Conservation (phyloP, 164 flowering plant species). For the Sedum album region DNA sequence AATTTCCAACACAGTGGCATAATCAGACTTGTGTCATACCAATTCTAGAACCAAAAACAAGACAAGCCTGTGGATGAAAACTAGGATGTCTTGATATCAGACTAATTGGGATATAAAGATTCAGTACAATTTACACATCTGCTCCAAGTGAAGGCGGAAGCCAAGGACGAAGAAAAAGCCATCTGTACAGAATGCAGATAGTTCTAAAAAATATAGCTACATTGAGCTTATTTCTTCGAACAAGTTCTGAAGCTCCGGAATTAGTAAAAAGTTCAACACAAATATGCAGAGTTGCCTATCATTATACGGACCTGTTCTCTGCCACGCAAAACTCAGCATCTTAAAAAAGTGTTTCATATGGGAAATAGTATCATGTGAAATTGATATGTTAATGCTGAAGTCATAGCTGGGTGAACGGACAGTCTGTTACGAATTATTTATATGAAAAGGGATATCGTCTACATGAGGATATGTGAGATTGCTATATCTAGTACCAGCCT, state of each 20-base stretch:
- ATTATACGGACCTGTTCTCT: not conserved
- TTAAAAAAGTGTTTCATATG: too few species aligned
- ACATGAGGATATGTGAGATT: not conserved
- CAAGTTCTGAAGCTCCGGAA: not conserved
- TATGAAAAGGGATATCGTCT: not conserved
- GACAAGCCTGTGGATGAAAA: too few species aligned
- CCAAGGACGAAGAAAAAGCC: constrained; percentile 30
- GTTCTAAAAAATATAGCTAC: constrained; percentile 25
- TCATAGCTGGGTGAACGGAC: too few species aligned
- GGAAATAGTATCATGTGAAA: too few species aligned
- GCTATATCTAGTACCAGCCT: not conserved
- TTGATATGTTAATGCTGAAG: not conserved
- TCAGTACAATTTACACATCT: constrained; percentile 45
- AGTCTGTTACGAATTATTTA: not conserved
- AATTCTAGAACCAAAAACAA: too few species aligned
- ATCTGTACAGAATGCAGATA: constrained; percentile 52
- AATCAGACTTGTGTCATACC: too few species aligned
- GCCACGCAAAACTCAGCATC: not conserved
- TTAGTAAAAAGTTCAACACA: not conserved
- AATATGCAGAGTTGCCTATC: not conserved
- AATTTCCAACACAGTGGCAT: too few species aligned
- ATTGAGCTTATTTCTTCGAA: not conserved
- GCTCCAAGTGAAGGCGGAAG: constrained; percentile 31
- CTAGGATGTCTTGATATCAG: too few species aligned
- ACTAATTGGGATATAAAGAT: too few species aligned